These are phyloP conservation scores for Berkeleyomyces basicola DNA, from an alignment of 2,329 filamentous ascomycete genomes.

Conservation along the genomic window DNA sequence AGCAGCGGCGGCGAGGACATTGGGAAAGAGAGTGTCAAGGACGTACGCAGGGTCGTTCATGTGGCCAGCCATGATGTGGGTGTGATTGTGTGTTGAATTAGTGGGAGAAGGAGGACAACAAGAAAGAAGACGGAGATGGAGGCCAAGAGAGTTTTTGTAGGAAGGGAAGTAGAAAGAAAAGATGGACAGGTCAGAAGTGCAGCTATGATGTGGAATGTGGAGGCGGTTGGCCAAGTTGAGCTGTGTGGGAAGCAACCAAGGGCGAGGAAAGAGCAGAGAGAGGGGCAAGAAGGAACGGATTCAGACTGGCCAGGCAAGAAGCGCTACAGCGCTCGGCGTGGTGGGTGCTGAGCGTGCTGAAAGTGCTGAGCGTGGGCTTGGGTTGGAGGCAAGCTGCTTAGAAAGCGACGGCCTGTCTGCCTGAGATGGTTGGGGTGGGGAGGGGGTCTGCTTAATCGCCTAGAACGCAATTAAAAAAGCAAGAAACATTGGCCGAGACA, in stretches of 20 bases:
- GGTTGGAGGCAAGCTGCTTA: slow-evolving; percentile 2
- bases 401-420: not conserved
- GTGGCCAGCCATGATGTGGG: slow-evolving; percentile 13
- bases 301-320: not conserved
- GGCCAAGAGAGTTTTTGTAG: not conserved
- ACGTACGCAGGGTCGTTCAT: slow-evolving; percentile 14
- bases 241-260: not conserved
- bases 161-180: slow-evolving; percentile 6
- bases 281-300: slow-evolving; percentile 10
- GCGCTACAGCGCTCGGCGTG: too few relatives aligned
- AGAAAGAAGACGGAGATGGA: not conserved
- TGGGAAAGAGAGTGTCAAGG: slow-evolving; percentile 8
- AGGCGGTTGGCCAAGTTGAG: slow-evolving; percentile 5
- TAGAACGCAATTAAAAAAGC: not conserved
- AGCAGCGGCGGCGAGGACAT: slow-evolving; percentile 7
- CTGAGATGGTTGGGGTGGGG: not conserved
- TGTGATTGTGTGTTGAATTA: not conserved
- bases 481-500: not conserved
- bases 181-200: slow-evolving; percentile 9
- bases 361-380: slow-evolving; percentile 3
- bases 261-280: not conserved
- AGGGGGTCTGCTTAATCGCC: not conserved
- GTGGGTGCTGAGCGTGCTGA: too few relatives aligned
- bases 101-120: not conserved
- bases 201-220: slow-evolving; percentile 10